Base-by-base conservation (phyloP, 495 filamentous ascomycete genomes). In the Xeromyces bisporus region DNA sequence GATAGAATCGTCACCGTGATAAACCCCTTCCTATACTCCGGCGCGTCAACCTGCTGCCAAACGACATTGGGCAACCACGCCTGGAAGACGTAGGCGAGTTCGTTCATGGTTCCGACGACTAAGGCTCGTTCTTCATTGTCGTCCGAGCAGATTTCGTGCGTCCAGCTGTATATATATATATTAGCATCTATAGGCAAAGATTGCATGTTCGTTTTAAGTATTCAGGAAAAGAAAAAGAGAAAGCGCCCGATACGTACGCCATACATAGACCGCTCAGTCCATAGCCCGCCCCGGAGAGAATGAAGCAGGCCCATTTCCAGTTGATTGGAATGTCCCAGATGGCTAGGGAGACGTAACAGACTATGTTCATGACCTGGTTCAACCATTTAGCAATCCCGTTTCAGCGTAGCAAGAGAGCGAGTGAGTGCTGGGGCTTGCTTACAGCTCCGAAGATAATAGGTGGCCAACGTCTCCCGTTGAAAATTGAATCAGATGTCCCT, bases 381-480 rank as follows among this genome's bases (percentile, higher is more conserved):
- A 9, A 9, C 9, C 9, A 21, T 21, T 5, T 21, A n/a, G n/a
- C n/a, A n/a, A n/a, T n/a, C n/a, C n/a, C n/a, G n/a, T n/a, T n/a
- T n/a, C n/a, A n/a, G n/a, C n/a, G 20, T 9, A 21, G 20, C 20
- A 21, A n/a, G 20, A 21, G 20, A 21, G 9, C 4, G 20, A 9
- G 20, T 21, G 5, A 5, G 20, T 5, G 5, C 11, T 27, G 5
- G 26, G 15, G 14, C 4, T 4, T 56, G 55, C 41, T 46, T 37
- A 47, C 62, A 31, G 44, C 72, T 27, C 43, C 70, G 43, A 59
- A 60, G 43, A 58, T 50, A 48, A 50, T 60, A 9, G 68, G 59
- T 11, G 67, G 69, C 69, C 68, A 73, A 7, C 71, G 55, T 13
- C 48, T 55, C 6, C 69, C 71, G 15, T 52, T 48, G 14, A 71